Evolutionary conservation across 805 yeast species (phyloP).

Genomic region (Starmerella scarabaei): DNA sequence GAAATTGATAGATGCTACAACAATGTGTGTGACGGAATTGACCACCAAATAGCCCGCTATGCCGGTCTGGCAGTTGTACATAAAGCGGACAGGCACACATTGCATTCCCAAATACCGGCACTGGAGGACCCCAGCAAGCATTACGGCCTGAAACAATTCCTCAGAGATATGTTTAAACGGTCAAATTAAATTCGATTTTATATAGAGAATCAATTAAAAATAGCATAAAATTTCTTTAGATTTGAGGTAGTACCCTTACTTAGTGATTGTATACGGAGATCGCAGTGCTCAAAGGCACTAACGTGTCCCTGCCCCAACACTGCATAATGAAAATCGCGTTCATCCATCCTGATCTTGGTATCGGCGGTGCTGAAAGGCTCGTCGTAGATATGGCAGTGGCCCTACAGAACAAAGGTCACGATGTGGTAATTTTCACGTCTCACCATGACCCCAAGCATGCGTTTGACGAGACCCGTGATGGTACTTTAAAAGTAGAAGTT

Average conservation of each 20-base stretch:
- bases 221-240: no score
- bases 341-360: slow-evolving; percentile 91
- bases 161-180: slow-evolving; percentile 14
- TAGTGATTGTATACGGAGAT: no score
- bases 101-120: slow-evolving; percentile 16
- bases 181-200: no score
- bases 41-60: slow-evolving; percentile 6
- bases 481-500: slow-evolving; percentile 47
- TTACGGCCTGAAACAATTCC: slow-evolving; percentile 23
- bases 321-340: slow-evolving; percentile 60
- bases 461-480: slow-evolving; percentile 72
- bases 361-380: slow-evolving; percentile 95
- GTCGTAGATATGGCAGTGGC: slow-evolving; percentile 93
- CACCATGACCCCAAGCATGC: slow-evolving; percentile 81
- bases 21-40: slow-evolving; percentile 24
- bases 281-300: no score
- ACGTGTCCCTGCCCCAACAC: no score
- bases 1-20: slow-evolving; percentile 34
- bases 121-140: slow-evolving; percentile 23
- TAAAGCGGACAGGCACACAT: slow-evolving; percentile 3
- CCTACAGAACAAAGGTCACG: slow-evolving; percentile 51
- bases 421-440: slow-evolving; percentile 65
- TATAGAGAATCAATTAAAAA: no score
- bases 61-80: slow-evolving; percentile 13
- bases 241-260: no score